Conservation (phyloP, 495 filamentous ascomycete species). For the Lasiosphaeris hirsuta region DNA sequence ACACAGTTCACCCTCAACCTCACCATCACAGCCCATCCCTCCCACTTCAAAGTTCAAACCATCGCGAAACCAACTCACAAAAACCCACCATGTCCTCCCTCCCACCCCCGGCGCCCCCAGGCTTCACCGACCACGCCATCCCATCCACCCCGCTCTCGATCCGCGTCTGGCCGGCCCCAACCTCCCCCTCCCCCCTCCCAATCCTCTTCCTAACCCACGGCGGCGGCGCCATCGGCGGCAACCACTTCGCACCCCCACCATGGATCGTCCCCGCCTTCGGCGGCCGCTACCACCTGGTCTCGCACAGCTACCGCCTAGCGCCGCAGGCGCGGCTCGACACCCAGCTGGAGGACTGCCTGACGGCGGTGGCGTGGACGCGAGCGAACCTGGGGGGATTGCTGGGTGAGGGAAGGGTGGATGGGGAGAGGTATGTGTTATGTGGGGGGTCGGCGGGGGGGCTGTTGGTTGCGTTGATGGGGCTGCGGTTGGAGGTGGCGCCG, state of each 20-base stretch:
- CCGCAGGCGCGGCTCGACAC: conserved; percentile 25
- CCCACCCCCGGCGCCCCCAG: no score
- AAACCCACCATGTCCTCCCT: no score
- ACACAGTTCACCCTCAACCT: no score
- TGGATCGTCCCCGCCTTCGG: conserved; percentile 27
- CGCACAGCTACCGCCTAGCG: conserved; percentile 31
- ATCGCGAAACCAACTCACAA: no score
- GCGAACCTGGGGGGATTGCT: conserved; percentile 20
- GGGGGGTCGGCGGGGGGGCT: conserved; percentile 30
- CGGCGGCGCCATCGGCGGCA: conserved; percentile 27
- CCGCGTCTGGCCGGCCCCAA: no score
- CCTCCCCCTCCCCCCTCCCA: no score
- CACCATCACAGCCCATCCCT: no score
- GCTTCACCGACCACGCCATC: no score
- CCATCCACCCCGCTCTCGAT: no score
- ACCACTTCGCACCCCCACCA: conserved; percentile 21
- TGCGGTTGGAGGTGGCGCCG: conserved; percentile 14
- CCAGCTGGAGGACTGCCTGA: conserved; percentile 27
- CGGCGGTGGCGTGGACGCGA: conserved; percentile 23
- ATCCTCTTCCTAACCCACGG: conserved; percentile 15
- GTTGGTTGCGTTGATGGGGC: conserved; percentile 23
- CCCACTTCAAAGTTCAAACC: no score
- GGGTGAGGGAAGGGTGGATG: conserved; percentile 23
- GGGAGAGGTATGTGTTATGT: conserved; percentile 25
- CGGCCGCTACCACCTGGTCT: conserved; percentile 26